These are phyloP conservation scores for Colletotrichum chrysophilum DNA, from an alignment of 2,329 filamentous ascomycete genomes.

Conservation along the genomic window DNA sequence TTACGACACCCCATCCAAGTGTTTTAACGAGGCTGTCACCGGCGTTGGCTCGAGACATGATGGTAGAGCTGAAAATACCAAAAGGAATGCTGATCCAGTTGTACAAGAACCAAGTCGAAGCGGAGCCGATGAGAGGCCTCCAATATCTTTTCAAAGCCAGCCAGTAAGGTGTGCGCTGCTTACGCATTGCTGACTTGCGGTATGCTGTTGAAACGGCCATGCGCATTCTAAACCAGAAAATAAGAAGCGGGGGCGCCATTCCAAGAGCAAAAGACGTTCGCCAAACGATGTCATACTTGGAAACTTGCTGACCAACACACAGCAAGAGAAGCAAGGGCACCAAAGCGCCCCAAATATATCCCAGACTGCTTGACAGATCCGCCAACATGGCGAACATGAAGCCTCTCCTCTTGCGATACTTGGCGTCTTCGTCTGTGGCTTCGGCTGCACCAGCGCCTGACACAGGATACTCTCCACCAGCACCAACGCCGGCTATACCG, in stretches of 20 bases:
- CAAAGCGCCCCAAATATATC: constrained; percentile 54
- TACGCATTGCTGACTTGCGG: constrained; percentile 49
- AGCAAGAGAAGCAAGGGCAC: constrained; percentile 56
- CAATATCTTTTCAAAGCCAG: constrained; percentile 54
- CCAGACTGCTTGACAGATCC: constrained; percentile 54
- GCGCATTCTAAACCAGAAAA: constrained; percentile 58
- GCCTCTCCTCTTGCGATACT: constrained; percentile 51
- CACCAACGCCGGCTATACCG: constrained; percentile 46
- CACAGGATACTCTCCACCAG: constrained; percentile 59
- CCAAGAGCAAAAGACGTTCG: constrained; percentile 55
- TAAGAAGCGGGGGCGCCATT: constrained; percentile 51
- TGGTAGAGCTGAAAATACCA: constrained; percentile 59
- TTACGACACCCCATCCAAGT: constrained; percentile 49
- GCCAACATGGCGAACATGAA: constrained; percentile 63
- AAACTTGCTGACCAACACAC: constrained; percentile 48
- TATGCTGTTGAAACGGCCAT: constrained; percentile 57
- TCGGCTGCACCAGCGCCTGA: constrained; percentile 55
- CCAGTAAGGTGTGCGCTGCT: constrained; percentile 49
- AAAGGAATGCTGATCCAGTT: constrained; percentile 62
- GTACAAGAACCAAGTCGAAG: constrained; percentile 56
- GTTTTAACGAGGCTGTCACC: constrained; percentile 46
- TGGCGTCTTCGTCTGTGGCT: constrained; percentile 53
- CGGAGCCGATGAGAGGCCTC: constrained; percentile 51
- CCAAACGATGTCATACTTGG: constrained; percentile 52
- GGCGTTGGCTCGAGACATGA: constrained; percentile 47